Base-by-base conservation (phyloP, 148 eudicot species). In the Mesembryanthemum crystallinum region DNA sequence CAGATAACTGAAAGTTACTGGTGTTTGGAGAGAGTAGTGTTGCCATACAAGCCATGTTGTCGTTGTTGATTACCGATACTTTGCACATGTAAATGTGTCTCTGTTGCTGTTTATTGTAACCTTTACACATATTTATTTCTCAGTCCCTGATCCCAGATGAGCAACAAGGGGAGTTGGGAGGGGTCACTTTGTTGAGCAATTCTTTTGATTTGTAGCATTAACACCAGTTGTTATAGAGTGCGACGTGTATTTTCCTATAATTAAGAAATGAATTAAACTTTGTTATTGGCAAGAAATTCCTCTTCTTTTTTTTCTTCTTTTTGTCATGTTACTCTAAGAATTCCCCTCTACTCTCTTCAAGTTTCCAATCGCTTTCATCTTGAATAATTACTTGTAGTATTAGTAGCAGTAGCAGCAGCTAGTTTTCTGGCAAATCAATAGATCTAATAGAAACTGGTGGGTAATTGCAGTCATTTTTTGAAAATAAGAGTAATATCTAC, bases 71-170 rank as follows among this genome's bases (percentile, higher is more conserved):
- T 32, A 8, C 77, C 71, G 51, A 58, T 67, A 58, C 73, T 73
- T 35, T 67, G 65, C 58, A 24, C 49, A 75, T 59, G 80, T 77
- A 81, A 52, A 11, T 81, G 64, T 62, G 64, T 62, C 76, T 67
- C 69, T 57, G 69, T 54, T 81, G 71, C 51, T 73, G 64, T 72
- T 67, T 65, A 55, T 23, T 42, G 69, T 72, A 71, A 52, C 30
- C 27, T 78, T 33, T 67, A 66, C 63, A 75, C 17, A 76, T 76
- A 59, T 28, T 35, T 67, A 66, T 72, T 73, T 47, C 47, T 11
- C 13, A 33, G 73, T 58, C 80, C 79, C 24, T 9, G 33, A 35
- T 73, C 37, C 73, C 58, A 59, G 35, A 72, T 62, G 54, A 43
- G 55, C 71, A 73, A 45, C 14, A 73, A 60, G n/a, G 54, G 80